Base-by-base conservation (phyloP, 176 grass and related monocot genomes). In the Canna indica region DNA sequence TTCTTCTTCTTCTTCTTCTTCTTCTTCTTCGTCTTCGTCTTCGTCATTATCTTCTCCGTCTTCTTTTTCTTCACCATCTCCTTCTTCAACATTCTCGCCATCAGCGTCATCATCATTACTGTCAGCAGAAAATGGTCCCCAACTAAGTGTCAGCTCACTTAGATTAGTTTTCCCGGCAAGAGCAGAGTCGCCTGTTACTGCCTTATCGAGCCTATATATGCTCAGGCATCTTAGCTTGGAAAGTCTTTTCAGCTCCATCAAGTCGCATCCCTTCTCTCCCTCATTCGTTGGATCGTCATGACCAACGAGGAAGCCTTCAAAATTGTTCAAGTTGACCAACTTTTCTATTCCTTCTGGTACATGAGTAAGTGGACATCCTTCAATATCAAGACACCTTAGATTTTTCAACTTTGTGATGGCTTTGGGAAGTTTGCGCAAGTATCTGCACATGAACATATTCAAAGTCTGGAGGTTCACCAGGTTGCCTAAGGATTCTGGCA, bases 221-320 rank as follows among this genome's bases (percentile, higher is more conserved):
- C 79, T 78, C 42, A 95, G 85, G 62, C 79, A 76, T 73, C 88
- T 91, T 71, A 95, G 64, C 58, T 88, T 83, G 66, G 82, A 88
- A 75, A 91, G 75, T 34, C 29, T 20, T 68, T 75, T 77, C 26
- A 95, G 69, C 74, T 95, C 79, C 71, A 85, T 68, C 4, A 95
- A 73, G 60, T 79, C 85, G 70, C 87, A 91, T 16, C 83, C n/a
- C n/a, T n/a, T n/a, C n/a, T n/a, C 88, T 72, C 84, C 81, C 3
- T 47, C 57, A 7, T 5, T 22, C 35, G 36, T 72, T 39, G 60
- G 65, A 20, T 53, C 81, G 11, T 81, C 67, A 9, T 88, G 70
- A 52, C 91, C 88, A 39, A 70, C 13, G 1, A 67, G 28, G n/a
- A 69, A 75, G 36, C 25, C 64, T 48, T 32, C 1, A 39, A 81